phyloP scores from a whole-genome alignment of 192 early-diverging fungal genomes.

The Podila verticillata region DNA sequence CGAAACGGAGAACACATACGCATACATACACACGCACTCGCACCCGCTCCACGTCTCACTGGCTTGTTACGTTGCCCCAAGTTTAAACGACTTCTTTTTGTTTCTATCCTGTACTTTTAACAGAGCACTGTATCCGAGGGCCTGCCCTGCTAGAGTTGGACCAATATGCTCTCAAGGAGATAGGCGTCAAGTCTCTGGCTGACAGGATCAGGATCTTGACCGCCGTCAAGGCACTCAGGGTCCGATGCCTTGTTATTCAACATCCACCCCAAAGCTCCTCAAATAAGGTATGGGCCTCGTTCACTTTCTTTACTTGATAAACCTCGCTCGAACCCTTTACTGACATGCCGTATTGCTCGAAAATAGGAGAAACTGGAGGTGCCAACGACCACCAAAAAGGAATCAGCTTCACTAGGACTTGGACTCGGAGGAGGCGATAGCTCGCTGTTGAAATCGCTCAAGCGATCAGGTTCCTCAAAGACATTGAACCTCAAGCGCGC shows the following conservation, averaged over 20 bases:
- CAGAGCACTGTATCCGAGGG: slow-evolving; percentile 86
- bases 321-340: no score
- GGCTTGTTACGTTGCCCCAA: no score
- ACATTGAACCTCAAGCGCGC: slow-evolving; percentile 35
- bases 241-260: slow-evolving; percentile 61
- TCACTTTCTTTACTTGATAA: no score
- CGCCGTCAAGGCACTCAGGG: slow-evolving; percentile 77
- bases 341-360: no score
- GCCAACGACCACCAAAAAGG: slow-evolving; percentile 38
- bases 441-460: slow-evolving; percentile 40
- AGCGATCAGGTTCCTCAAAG: slow-evolving; percentile 47
- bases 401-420: slow-evolving; percentile 23
- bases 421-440: slow-evolving; percentile 37
- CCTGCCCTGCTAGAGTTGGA: slow-evolving; percentile 84
- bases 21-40: not conserved
- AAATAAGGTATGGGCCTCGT: slow-evolving; percentile 23
- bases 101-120: slow-evolving; percentile 1
- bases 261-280: slow-evolving; percentile 8
- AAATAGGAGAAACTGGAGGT: slow-evolving; percentile 51
- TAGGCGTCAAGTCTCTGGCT: slow-evolving; percentile 83
- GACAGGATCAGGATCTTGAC: slow-evolving; percentile 83
- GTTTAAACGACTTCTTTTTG: not conserved
- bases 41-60: not conserved
- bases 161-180: slow-evolving; percentile 82
- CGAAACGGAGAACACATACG: no score